These are phyloP conservation scores for Neofusicoccum umdonicola DNA, from an alignment of 2,329 filamentous ascomycete genomes.

Conservation along the genomic window DNA sequence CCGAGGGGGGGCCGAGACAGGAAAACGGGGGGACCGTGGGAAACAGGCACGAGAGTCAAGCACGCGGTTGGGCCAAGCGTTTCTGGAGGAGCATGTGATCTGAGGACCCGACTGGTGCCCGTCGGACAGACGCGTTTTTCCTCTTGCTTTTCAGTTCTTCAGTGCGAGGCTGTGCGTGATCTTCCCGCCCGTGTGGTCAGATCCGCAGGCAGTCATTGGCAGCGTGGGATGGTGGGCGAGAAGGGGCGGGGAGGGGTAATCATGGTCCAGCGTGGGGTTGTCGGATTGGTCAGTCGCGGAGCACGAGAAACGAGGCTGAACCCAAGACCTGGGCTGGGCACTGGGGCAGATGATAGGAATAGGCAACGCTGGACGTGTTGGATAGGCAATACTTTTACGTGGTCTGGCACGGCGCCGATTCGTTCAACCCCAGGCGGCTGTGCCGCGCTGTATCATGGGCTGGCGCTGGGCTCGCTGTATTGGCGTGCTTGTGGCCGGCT, in stretches of 20 bases:
- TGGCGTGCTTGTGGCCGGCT: not conserved
- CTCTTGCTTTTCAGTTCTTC: not conserved
- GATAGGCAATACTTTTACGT: not conserved
- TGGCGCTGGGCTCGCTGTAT: not conserved
- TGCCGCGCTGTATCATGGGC: not conserved
- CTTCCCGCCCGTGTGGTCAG: not conserved
- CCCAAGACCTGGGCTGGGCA: constrained; percentile 1
- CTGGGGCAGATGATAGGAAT: not conserved
- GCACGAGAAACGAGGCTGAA: constrained; percentile 8
- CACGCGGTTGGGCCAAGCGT: no score
- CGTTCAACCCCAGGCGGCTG: not conserved
- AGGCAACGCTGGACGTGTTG: not conserved
- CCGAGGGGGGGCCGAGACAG: not conserved
- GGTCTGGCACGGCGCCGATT: not conserved
- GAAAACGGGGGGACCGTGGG: not conserved
- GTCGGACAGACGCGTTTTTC: not conserved
- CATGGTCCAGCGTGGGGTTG: not conserved
- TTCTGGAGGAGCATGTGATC: not conserved
- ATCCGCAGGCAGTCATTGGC: not conserved
- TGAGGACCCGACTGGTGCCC: not conserved
- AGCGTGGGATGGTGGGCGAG: not conserved
- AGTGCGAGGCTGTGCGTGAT: not conserved
- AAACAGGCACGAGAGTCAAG: not conserved
- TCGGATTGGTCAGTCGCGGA: not conserved
- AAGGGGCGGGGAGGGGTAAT: not conserved